Base-by-base conservation (phyloP, 73 alveolate genomes). In the Tetrahymena elliotti region DNA sequence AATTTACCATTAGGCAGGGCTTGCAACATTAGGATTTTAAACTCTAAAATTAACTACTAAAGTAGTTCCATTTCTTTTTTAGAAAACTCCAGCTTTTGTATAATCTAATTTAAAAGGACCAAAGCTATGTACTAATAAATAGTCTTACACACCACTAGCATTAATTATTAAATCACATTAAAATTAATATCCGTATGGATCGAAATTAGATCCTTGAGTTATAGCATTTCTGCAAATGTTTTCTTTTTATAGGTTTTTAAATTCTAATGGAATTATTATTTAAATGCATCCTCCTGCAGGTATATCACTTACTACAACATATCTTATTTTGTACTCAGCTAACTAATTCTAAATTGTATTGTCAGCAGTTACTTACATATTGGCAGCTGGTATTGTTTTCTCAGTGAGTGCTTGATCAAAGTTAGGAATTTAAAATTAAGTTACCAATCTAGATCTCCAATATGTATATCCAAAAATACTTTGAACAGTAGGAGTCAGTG, bases 401-500 rank as follows among this genome's bases (percentile, higher is more conserved):
- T 83, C 94, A n/a, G 52, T 35, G 82, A 94, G 33, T 3, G 93
- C 31, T 83, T 94, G 38, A 22, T 92, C 83, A 83, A 94, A 94
- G n/a, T 68, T 36, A 22, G 35, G 84, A 94, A 94, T 94, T 35
- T 94, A 40, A 36, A 40, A 94, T 0, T 52, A 22, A 83, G 92
- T 38, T 18, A 94, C 94, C 36, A 94, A 94, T 83, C 93, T 94
- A 27, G 96, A 94, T 38, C 96, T 37, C 53, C 94, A 83, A 47
- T 83, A 94, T 9, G 93, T 83, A 35, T 36, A 94, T 38, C 92
- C 93, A n/a, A 38, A 83, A 38, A 94, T 94, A 22, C 83, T 84
- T 15, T 94, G 83, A 38, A 92, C 37, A 13, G 94, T 39, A 35
- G 96, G 94, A 39, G 27, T 83, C 1, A 94, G 39, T 10, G 93